Evolutionary conservation across 2,329 filamentous ascomycete species (phyloP).

Genomic region (Fusarium sp.): DNA sequence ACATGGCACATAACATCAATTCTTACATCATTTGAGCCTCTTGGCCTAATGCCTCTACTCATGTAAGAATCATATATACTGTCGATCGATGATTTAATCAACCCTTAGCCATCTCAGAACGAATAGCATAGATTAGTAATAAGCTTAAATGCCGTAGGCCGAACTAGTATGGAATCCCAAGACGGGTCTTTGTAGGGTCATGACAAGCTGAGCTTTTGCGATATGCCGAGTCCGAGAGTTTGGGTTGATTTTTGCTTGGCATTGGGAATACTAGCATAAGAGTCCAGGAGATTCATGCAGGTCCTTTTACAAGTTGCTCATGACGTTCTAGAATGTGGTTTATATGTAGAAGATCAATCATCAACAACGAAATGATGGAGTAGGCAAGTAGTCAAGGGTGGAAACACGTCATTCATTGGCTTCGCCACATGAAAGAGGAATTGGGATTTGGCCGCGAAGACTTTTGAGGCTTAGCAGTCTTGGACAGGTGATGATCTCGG

Average conservation of each 20-base stretch:
- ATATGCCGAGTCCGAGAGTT: background rate
- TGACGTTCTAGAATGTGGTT: slow-evolving; percentile 13
- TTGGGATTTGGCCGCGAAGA: slow-evolving; percentile 12
- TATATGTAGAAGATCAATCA: background rate
- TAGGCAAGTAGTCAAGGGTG: background rate
- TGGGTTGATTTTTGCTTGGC: background rate
- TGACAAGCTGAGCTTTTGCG: background rate
- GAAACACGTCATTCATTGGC: slow-evolving; percentile 18
- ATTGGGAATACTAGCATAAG: background rate
- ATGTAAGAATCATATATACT: background rate
- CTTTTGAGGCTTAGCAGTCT: slow-evolving; percentile 28
- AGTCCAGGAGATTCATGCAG: background rate
- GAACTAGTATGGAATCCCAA: background rate
- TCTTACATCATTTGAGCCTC: background rate
- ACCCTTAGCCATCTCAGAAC: background rate
- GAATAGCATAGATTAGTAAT: background rate
- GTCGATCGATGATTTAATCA: background rate
- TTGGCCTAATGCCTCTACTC: background rate
- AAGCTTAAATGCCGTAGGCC: background rate
- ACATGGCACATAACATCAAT: background rate
- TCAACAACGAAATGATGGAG: background rate
- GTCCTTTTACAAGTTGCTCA: background rate
- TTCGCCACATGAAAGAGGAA: slow-evolving; percentile 21
- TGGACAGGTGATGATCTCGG: slow-evolving; percentile 6
- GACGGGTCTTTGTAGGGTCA: background rate